Conservation (phyloP, 2,329 filamentous ascomycete genomes). For the Penicillium sp. region DNA sequence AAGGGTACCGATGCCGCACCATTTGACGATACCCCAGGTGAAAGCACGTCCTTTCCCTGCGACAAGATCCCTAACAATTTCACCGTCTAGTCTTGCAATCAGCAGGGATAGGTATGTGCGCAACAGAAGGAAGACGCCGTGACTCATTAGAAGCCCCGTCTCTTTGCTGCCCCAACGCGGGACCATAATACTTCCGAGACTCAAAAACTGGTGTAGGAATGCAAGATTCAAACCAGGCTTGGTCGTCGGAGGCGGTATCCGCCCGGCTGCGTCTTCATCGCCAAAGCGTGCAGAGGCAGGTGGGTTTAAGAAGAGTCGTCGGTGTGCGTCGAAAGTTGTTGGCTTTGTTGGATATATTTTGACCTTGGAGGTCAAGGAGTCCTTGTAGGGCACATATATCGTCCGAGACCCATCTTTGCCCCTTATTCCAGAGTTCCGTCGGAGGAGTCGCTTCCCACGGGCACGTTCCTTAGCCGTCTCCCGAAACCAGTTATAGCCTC, state of each 20-base stretch:
- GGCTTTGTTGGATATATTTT: conserved; percentile 88
- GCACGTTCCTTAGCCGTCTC: conserved; percentile 76
- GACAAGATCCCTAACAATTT: conserved; percentile 95
- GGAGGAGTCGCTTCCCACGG: conserved; percentile 78
- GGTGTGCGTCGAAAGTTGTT: conserved; percentile 94
- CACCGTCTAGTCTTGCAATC: conserved; percentile 89
- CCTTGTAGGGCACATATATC: conserved; percentile 92
- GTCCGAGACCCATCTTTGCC: conserved; percentile 95
- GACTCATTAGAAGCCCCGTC: conserved; percentile 84
- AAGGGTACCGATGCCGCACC: conserved; percentile 91
- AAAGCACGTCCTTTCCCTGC: conserved; percentile 90
- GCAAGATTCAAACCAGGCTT: conserved; percentile 95
- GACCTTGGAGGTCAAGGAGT: conserved; percentile 77
- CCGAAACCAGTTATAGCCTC: conserved; percentile 77
- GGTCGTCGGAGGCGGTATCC: conserved; percentile 83
- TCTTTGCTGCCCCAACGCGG: conserved; percentile 96
- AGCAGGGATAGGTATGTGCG: conserved; percentile 93
- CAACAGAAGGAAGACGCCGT: conserved; percentile 86
- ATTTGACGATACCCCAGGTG: conserved; percentile 87
- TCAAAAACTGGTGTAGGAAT: conserved; percentile 95
- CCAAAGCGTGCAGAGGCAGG: conserved; percentile 79
- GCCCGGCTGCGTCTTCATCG: conserved; percentile 63
- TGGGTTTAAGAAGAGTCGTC: conserved; percentile 88
- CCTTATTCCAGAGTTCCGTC: conserved; percentile 89
- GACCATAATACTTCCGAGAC: conserved; percentile 96